These are phyloP conservation scores for Aspergillus brunneoviolaceus DNA, from an alignment of 2,329 filamentous ascomycete genomes.

Conservation along the genomic window DNA sequence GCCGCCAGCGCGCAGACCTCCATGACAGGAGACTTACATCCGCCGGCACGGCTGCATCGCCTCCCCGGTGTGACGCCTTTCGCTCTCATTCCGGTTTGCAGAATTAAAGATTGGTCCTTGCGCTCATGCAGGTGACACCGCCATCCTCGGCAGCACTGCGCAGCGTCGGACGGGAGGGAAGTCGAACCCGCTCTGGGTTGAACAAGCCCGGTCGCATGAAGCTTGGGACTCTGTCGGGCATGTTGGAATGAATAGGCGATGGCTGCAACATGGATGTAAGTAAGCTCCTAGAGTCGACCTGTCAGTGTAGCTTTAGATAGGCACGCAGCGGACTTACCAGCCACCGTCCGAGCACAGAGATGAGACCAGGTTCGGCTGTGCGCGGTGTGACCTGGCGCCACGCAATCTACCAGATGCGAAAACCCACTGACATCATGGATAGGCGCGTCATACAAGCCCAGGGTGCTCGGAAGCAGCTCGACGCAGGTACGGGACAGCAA, in stretches of 20 bases:
- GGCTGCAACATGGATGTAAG: neutral
- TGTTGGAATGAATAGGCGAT: neutral
- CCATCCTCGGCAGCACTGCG: conserved; percentile 26
- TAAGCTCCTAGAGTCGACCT: conserved; percentile 17
- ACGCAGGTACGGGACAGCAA: neutral
- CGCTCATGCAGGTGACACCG: conserved; percentile 22
- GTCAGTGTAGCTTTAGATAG: neutral
- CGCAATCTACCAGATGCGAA: neutral
- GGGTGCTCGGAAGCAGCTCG: neutral
- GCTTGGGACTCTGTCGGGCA: neutral
- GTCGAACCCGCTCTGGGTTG: conserved; percentile 14
- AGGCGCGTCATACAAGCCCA: conserved; percentile 2
- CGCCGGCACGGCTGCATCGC: conserved; percentile 17
- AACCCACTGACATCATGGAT: conserved; percentile 10
- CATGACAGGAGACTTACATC: conserved; percentile 13
- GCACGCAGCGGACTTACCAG: neutral
- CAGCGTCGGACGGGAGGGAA: conserved; percentile 13
- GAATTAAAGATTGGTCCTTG: conserved; percentile 31
- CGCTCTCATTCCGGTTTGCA: conserved; percentile 5
- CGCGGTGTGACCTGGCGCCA: conserved; percentile 10
- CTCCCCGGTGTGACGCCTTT: conserved; percentile 14
- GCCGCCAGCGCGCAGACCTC: neutral
- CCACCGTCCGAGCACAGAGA: neutral
- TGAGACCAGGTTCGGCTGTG: neutral
- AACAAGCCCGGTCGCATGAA: neutral